Percentiles rank a stretch among this genome's conserved stretches.
Evolutionary conservation across 257 asterid species (phyloP).

Genomic region (Nemophila menziesii): DNA sequence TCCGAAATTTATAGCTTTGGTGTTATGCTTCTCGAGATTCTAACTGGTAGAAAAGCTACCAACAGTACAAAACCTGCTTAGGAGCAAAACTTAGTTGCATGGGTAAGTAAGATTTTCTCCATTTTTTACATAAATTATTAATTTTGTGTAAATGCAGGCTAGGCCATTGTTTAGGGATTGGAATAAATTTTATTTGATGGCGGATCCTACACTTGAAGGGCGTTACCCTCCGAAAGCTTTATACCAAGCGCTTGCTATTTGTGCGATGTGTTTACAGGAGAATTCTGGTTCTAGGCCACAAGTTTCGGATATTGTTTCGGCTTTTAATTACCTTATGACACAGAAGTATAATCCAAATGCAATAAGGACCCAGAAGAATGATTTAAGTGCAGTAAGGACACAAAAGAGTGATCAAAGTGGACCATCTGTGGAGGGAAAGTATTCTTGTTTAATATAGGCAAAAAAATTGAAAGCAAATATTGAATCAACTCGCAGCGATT

Average conservation of each 20-base stretch:
- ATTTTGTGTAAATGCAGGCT: conserved; percentile 41
- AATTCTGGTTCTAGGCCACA: conserved; percentile 39
- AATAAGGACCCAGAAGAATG: no score
- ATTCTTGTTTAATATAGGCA: conserved; percentile 6
- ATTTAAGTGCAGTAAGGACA: no score
- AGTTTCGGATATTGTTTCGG: conserved; percentile 39
- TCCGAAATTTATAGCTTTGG: conserved; percentile 84
- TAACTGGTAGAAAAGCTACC: conserved; percentile 68
- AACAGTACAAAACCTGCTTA: conserved; percentile 27
- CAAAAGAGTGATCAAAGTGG: no score
- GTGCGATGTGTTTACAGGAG: conserved; percentile 59
- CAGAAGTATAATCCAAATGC: conserved; percentile 41
- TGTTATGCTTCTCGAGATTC: conserved; percentile 68
- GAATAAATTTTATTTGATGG: conserved; percentile 48
- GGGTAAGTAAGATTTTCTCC: conserved; percentile 42
- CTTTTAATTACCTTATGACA: conserved; percentile 45
- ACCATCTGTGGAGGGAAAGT: no score
- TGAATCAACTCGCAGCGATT: conserved; percentile 38
- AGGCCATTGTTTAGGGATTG: conserved; percentile 55
- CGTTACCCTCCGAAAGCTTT: conserved; percentile 41
- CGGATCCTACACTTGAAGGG: conserved; percentile 51
- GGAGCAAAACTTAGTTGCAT: conserved; percentile 48
- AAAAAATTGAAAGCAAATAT: not conserved
- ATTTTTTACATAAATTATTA: no score
- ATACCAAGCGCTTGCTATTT: conserved; percentile 56